A percentile compares a stretch with the other conserved stretches of the same genome.
These are phyloP conservation scores for Citrus sp. DNA, from an alignment of 345 rosid species.

Conservation along the genomic window DNA sequence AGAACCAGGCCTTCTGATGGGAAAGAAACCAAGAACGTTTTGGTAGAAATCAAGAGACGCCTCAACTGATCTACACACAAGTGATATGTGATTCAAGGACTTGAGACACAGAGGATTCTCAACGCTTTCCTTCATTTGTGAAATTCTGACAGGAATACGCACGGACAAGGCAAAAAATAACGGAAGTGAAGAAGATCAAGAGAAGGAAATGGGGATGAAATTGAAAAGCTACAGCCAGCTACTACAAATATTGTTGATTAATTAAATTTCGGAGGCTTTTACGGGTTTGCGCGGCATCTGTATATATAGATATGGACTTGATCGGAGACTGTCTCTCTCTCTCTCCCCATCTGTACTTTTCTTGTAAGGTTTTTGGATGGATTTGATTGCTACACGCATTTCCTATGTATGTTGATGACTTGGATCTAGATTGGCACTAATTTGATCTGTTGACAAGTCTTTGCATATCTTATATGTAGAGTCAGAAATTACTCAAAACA, in stretches of 20 bases:
- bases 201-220: too few relatives aligned
- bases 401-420: conserved; percentile 12
- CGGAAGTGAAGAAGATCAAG: background rate
- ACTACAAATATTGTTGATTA: background rate
- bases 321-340: background rate
- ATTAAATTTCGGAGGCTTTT: background rate
- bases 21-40: conserved; percentile 65
- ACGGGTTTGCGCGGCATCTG: background rate
- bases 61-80: conserved; percentile 59
- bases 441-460: background rate
- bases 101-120: conserved; percentile 60
- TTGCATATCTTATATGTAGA: background rate
- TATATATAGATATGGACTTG: background rate
- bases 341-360: background rate
- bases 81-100: conserved; percentile 72
- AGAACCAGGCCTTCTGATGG: conserved; percentile 62
- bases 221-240: background rate
- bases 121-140: conserved; percentile 21
- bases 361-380: background rate
- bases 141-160: background rate
- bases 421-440: background rate
- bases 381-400: conserved; percentile 5
- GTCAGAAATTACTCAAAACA: background rate
- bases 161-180: background rate
- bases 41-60: conserved; percentile 63